These are phyloP conservation scores for Pseudotsuga menziesii DNA, from an alignment of 75 land plant genomes.

Conservation along the genomic window DNA sequence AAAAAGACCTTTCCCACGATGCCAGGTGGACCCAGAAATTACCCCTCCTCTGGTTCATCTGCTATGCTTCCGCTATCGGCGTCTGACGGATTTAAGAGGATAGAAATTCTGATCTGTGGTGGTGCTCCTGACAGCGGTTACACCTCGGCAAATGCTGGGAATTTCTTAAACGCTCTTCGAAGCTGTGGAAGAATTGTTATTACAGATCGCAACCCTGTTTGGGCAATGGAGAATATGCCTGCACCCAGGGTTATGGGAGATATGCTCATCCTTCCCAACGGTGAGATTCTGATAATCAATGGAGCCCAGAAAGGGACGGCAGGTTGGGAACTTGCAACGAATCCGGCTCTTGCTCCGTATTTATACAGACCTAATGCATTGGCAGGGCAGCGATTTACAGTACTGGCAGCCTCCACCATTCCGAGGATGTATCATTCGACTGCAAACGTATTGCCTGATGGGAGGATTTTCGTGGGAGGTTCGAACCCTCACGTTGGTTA, in stretches of 20 bases:
- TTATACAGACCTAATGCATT: slow-evolving; percentile 11
- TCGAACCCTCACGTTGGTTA: slow-evolving; percentile 18
- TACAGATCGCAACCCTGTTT: slow-evolving; percentile 8
- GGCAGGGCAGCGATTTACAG: not conserved
- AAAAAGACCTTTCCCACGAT: slow-evolving; percentile 16
- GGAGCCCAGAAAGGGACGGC: slow-evolving; percentile 27
- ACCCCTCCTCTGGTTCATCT: slow-evolving; percentile 19
- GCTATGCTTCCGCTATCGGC: slow-evolving; percentile 17
- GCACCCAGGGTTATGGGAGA: slow-evolving; percentile 26
- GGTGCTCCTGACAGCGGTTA: slow-evolving; percentile 12
- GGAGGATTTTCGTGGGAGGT: slow-evolving; percentile 23
- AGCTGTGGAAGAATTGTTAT: slow-evolving; percentile 26
- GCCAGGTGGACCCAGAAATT: slow-evolving; percentile 16
- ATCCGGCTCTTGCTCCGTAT: slow-evolving; percentile 17
- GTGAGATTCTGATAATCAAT: slow-evolving; percentile 28
- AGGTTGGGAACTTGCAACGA: slow-evolving; percentile 16
- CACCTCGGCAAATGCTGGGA: not conserved
- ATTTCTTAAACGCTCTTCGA: slow-evolving; percentile 2
- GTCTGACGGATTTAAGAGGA: slow-evolving; percentile 2
- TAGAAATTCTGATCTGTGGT: slow-evolving; percentile 14
- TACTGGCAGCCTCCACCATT: slow-evolving; percentile 10
- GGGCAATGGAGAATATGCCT: slow-evolving; percentile 32
- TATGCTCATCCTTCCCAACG: slow-evolving; percentile 25
- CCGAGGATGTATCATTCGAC: slow-evolving; percentile 23
- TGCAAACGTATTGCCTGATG: slow-evolving; percentile 10